Percentiles rank a stretch among this genome's conserved stretches.
These are phyloP conservation scores for Blastomyces parvus DNA, from an alignment of 2,329 filamentous ascomycete genomes.

Conservation along the genomic window DNA sequence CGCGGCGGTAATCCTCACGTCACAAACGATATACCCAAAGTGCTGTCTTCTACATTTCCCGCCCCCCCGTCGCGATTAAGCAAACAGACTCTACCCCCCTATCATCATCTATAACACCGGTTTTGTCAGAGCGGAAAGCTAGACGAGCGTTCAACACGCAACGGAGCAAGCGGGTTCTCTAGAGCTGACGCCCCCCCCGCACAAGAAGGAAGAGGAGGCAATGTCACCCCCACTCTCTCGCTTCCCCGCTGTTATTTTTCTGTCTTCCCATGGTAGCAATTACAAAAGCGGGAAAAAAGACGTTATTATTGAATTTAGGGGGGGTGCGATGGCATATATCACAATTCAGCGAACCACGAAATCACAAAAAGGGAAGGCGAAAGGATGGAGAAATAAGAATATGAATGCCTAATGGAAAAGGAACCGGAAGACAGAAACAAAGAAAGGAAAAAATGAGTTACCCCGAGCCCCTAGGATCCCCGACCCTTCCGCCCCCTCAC, in stretches of 20 bases:
- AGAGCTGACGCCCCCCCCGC: not conserved
- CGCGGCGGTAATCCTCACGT: not conserved
- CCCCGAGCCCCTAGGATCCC: not conserved
- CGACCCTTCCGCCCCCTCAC: not conserved
- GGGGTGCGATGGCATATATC: not conserved
- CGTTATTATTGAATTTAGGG: constrained; percentile 1
- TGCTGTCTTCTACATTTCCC: not conserved
- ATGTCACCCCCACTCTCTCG: not conserved
- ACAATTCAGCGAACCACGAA: not conserved
- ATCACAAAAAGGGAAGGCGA: not conserved
- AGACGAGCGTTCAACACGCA: not conserved
- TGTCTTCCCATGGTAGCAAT: not conserved
- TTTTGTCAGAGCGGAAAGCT: not conserved
- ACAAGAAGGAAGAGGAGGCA: not conserved
- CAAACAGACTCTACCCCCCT: not conserved
- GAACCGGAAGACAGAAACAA: not conserved
- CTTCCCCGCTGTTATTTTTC: not conserved
- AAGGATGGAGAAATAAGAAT: not conserved
- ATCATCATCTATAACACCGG: not conserved
- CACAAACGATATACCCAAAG: too few relatives aligned
- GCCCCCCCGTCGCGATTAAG: not conserved
- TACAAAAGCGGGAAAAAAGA: not conserved
- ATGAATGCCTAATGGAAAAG: constrained; percentile 3
- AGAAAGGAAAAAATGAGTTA: not conserved
- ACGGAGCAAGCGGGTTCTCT: not conserved